Evolutionary conservation across 176 grass and related monocot genomes (phyloP).

Genomic region (Carex parvula): DNA sequence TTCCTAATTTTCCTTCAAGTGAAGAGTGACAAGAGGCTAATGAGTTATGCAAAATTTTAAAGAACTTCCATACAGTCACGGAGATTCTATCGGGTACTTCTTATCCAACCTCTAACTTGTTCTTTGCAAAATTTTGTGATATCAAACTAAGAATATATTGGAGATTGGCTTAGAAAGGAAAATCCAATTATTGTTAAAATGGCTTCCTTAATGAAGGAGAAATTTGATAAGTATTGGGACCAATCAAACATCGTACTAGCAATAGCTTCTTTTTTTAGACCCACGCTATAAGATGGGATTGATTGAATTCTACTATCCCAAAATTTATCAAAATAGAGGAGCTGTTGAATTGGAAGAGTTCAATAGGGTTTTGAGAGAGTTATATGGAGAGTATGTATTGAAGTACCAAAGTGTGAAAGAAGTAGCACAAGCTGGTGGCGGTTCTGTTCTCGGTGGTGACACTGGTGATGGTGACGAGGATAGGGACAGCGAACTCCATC

Average conservation of each 20-base stretch:
- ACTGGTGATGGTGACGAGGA: neutral
- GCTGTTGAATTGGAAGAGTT: neutral
- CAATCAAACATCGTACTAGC: neutral
- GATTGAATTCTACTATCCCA: neutral
- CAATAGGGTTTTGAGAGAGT: neutral
- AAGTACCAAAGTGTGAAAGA: neutral
- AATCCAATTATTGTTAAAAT: neutral
- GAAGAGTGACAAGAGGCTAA: neutral
- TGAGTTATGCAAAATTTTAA: neutral
- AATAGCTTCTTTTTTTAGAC: constrained; percentile 15
- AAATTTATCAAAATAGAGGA: neutral
- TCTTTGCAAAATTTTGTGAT: neutral
- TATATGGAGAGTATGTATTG: constrained; percentile 5
- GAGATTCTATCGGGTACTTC: neutral
- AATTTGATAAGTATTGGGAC: neutral
- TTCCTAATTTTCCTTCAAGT: neutral
- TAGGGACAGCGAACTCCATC: neutral
- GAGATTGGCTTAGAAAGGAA: neutral
- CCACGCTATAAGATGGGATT: neutral
- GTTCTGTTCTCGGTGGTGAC: neutral
- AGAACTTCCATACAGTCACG: no score
- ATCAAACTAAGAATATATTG: neutral
- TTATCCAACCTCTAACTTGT: neutral
- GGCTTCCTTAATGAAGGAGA: neutral
- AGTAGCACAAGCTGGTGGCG: no score